Base-by-base conservation (phyloP, 2,329 filamentous ascomycete species). In the Paecilomyces sp. region DNA sequence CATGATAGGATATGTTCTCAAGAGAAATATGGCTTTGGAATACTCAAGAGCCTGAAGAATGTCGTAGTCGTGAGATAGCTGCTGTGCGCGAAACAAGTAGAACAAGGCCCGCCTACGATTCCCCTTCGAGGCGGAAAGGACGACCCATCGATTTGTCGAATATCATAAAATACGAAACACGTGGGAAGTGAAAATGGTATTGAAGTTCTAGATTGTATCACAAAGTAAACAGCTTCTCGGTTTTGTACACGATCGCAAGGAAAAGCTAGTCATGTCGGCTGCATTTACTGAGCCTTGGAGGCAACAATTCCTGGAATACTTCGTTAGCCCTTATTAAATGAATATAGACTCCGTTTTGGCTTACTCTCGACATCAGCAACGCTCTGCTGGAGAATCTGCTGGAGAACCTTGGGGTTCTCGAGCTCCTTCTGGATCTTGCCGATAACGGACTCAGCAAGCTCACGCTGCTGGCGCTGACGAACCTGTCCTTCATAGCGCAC, bases 341-440 rank as follows among this genome's bases (percentile, higher is more conserved):
- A 18, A n/a, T 55, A 53, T 30, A n/a, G 3, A 47, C 30, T 18
- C 7, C 5, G 4, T 2, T 18, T 53, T 8, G 8, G 76, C 86
- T 77, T 83, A 97, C 92, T 93, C 88, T 99, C 94, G 75, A 99
- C 88, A 79, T 99, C 94, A 66, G 89, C 81, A 73, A 99, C 86
- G 78, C 92, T 96, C 85, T 99, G 94, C 82, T 94, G 89, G 70
- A 99, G 87, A 73, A 99, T 97, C 83, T 97, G 92, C 85, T 97
- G 91, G 71, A 99, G 88, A 67, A 88, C 85, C 87, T 92, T 97
- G 78, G 95, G 94, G 85, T 90, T 97, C 85, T 97, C 91, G 61
- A 99, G 87, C 85, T 97, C 93, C 87, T 97, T 97, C 80, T 90
- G 88, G 75, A 97, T 94, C 87, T 97, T 99, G 83, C 89, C 87